Evolutionary conservation across 2,329 filamentous ascomycete genomes (phyloP), one percentile per base, ranked within the genome.

Genomic region (Aspergillus sp.): DNA sequence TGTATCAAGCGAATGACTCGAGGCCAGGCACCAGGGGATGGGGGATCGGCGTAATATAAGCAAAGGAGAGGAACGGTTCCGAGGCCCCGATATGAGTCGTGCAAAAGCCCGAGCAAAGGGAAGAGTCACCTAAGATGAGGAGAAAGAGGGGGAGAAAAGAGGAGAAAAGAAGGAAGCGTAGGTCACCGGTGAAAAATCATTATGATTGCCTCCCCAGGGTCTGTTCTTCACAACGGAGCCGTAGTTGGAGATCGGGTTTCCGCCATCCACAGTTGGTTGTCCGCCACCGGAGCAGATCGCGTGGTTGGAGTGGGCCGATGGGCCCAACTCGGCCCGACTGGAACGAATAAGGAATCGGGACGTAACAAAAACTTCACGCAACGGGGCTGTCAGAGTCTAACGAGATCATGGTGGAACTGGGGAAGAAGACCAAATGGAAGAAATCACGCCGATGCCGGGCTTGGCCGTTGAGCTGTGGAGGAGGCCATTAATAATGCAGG

Each of bases 321-420:
- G 42, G 45, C 31, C 44, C 41, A 32, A 55, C 9, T 50, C 32
- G 32, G 45, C 14, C 20, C 17, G 46, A 17, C 13, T 17, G 49
- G 52, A 48, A 48, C 59, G 58, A 62, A 62, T 62, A 42, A 57
- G 36, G 13, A 44, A 20, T 16, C 34, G 56, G 45, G 54, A 60
- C 56, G 59, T 62, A 62, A 62, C 47, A 59, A 47, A 62, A 62
- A 62, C 40, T 42, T 5, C 45, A 25, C 17, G 29, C 31, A 54
- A 32, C 21, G 34, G 47, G 32, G 23, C 43, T 52, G 34, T 52
- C 42, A 47, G 19, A 43, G 23, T 17, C 50, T 19, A 49, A 44
- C 31, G 41, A 42, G 41, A 49, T 49, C 45, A 34, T 20, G 25
- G 53, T 53, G 52, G 52, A 61, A 46, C 58, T 59, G 58, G 57